These are phyloP conservation scores for Antitrichia curtipendula DNA, from an alignment of 225 moss, liverwort and hornwort genomes.

Conservation along the genomic window DNA sequence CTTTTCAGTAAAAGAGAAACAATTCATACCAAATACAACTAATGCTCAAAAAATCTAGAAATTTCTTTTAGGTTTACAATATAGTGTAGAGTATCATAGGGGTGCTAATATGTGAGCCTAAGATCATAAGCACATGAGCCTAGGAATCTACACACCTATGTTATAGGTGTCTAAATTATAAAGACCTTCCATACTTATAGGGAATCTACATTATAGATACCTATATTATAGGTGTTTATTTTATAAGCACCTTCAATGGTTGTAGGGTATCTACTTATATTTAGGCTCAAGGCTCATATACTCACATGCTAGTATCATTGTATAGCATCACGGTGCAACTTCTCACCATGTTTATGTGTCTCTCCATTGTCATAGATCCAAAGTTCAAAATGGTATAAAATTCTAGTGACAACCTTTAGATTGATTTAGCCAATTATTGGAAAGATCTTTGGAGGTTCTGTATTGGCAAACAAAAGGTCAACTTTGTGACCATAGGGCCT, in stretches of 20 bases:
- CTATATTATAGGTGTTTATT: too few relatives aligned
- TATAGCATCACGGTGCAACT: background rate
- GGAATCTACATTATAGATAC: too few relatives aligned
- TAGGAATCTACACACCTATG: too few relatives aligned
- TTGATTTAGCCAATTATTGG: background rate
- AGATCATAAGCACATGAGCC: too few relatives aligned
- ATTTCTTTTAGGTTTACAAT: rapidly evolving
- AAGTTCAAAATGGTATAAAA: background rate
- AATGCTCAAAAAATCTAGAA: background rate
- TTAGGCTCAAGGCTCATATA: too few relatives aligned
- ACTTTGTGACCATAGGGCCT: rapidly evolving
- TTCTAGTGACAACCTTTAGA: background rate
- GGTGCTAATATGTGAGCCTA: too few relatives aligned
- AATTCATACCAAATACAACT: background rate
- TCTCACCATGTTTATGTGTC: too few relatives aligned
- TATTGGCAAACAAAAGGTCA: rapidly evolving
- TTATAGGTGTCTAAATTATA: too few relatives aligned
- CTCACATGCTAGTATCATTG: too few relatives aligned
- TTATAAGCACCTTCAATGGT: too few relatives aligned
- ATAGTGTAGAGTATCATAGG: background rate
- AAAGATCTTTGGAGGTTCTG: background rate
- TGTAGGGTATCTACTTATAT: too few relatives aligned
- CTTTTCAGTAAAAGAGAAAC: rapidly evolving
- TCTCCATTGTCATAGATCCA: background rate
- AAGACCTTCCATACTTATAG: too few relatives aligned